Conservation (phyloP, 169 alveolate species). For the Hepatocystis sp. region DNA sequence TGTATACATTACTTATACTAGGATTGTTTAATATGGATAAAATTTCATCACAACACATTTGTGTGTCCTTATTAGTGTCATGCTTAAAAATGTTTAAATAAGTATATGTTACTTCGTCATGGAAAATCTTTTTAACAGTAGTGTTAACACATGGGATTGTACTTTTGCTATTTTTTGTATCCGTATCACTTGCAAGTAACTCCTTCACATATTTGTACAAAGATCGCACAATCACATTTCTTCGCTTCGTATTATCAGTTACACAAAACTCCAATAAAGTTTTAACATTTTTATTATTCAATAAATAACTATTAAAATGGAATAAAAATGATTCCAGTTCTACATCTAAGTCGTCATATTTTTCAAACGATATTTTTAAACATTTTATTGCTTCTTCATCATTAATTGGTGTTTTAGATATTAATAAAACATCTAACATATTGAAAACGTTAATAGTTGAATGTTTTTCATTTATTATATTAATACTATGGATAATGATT, state of each 20-base stretch:
- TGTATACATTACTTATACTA: slow-evolving; percentile 23
- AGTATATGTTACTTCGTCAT: slow-evolving; percentile 23
- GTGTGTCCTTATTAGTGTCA: slow-evolving; percentile 41
- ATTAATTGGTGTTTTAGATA: slow-evolving; percentile 41
- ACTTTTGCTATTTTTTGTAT: neutral
- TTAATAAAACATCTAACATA: slow-evolving; percentile 50
- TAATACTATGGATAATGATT: slow-evolving; percentile 56
- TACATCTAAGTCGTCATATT: slow-evolving; percentile 44
- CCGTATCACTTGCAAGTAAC: neutral
- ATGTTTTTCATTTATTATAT: slow-evolving; percentile 62
- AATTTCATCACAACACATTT: slow-evolving; percentile 31
- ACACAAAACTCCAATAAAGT: slow-evolving; percentile 40
- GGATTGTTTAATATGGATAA: slow-evolving; percentile 28
- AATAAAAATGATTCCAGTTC: slow-evolving; percentile 66
- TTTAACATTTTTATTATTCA: slow-evolving; percentile 43
- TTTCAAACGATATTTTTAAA: slow-evolving; percentile 50
- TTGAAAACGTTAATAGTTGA: slow-evolving; percentile 39
- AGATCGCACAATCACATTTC: slow-evolving; percentile 37
- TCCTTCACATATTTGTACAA: slow-evolving; percentile 29
- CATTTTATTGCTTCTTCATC: slow-evolving; percentile 70
- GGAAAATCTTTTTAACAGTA: slow-evolving; percentile 7
- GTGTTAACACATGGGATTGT: too few relatives aligned
- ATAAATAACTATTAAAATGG: slow-evolving; percentile 60
- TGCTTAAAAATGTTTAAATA: slow-evolving; percentile 31
- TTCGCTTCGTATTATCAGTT: slow-evolving; percentile 38